Base-by-base conservation (phyloP, 305 asterid genomes). In the Euphrasia arctica region DNA sequence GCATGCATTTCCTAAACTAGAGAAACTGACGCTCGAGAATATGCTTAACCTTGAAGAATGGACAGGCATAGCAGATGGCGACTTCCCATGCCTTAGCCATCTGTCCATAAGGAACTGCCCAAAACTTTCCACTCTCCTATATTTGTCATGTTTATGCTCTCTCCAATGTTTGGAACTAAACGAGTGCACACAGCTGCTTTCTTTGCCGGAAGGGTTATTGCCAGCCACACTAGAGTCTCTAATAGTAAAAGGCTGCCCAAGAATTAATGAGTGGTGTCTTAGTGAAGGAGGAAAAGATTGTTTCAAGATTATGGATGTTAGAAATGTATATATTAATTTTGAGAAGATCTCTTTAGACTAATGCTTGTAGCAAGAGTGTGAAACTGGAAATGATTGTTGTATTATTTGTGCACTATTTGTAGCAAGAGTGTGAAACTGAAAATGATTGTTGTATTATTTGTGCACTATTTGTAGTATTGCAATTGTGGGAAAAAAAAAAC, bases 21-120 rank as follows among this genome's bases (percentile, higher is more conserved):
- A 81, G 81, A 71, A 56, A 63, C 59, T 81, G 76, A 73, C 61
- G 4, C 54, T 81, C 54, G 79, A 75, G 2, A 60, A 57, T 65
- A 81, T 81, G 86, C 61, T 27, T 41, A 39, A 34, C 31, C 81
- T 81, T 45, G 79, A 75, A 64, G 63, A 73, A 65, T 81, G 78
- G 78, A 65, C 60, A 47, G 75, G 68, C 43, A 57, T 72, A 1
- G 64, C 65, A 45, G 67, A 62, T 48, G 76, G 76, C 14, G 83
- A 78, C 60, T 78, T 81, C 56, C 74, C 64, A 10, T 54, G 75
- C 70, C 82, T 81, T 64, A 2, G 62, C 22, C 66, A 74, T 9
- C 14, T 81, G 34, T 43, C 43, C 45, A 64, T 78, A 36, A 72
- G 64, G 64, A 67, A 66, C n/a, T 78, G 83, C 48, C 82, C 80